Conservation (phyloP, 805 yeast genomes). For the Wickerhamomyces tratensis region DNA sequence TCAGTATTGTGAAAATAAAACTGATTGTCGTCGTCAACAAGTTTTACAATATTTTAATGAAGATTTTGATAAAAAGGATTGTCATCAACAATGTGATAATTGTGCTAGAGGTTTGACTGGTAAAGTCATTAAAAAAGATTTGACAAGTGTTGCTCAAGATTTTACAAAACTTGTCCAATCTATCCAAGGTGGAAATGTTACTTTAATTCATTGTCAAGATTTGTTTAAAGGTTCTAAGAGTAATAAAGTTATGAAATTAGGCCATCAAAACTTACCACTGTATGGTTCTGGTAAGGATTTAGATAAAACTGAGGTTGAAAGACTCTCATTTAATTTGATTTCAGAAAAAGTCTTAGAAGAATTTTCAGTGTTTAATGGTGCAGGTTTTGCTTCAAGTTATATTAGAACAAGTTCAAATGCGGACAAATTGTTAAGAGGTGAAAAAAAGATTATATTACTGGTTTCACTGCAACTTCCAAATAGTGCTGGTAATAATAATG, state of each 20-base stretch:
- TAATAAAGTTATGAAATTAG: conserved; percentile 50
- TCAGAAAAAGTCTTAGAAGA: conserved; percentile 60
- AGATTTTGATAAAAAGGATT: conserved; percentile 52
- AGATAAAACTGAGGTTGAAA: conserved; percentile 63
- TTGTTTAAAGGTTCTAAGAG: conserved; percentile 64
- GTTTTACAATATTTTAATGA: conserved; percentile 90
- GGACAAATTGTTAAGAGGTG: conserved; percentile 32
- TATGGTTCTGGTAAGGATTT: conserved; percentile 65
- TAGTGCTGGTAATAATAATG: neutral
- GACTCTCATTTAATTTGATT: conserved; percentile 73
- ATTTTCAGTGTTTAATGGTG: conserved; percentile 57
- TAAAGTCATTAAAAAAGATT: conserved; percentile 47
- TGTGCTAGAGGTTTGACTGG: conserved; percentile 42
- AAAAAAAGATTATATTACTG: conserved; percentile 37
- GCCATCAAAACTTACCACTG: conserved; percentile 47
- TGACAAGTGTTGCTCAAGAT: conserved; percentile 51
- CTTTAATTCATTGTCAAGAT: conserved; percentile 76
- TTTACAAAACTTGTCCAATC: conserved; percentile 50
- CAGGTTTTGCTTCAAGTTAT: conserved; percentile 79
- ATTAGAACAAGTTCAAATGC: conserved; percentile 56
- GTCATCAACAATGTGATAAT: conserved; percentile 77
- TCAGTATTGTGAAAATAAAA: conserved; percentile 82
- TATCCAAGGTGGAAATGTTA: conserved; percentile 52
- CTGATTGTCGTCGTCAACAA: conserved; percentile 85
- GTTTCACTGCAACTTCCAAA: conserved; percentile 25